phyloP scores from a whole-genome alignment of 495 filamentous ascomycete genomes.

The Hypoxylon crocopeplum region DNA sequence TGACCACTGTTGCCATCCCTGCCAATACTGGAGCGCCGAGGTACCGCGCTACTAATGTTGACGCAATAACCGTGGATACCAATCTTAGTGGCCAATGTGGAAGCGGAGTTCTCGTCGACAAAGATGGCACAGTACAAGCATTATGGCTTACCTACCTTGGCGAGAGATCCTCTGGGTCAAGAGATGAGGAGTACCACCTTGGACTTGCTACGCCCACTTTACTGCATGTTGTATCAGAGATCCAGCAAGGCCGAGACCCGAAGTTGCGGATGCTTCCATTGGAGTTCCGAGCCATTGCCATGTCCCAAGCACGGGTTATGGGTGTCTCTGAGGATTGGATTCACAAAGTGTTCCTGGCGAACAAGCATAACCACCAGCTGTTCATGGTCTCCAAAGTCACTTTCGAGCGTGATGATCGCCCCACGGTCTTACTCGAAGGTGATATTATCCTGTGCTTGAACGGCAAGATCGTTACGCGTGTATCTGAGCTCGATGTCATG shows the following conservation, averaged over 20 bases:
- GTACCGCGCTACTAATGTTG: conserved; percentile 94
- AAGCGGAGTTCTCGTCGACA: conserved; percentile 88
- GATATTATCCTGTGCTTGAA: conserved; percentile 94
- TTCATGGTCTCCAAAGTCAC: conserved; percentile 95
- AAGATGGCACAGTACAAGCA: conserved; percentile 91
- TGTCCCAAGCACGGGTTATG: conserved; percentile 98
- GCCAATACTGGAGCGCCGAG: conserved; percentile 90
- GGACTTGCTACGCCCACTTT: conserved; percentile 89
- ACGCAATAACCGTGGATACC: conserved; percentile 97
- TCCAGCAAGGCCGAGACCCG: conserved; percentile 78
- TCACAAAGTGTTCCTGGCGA: conserved; percentile 80
- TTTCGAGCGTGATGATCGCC: conserved; percentile 69
- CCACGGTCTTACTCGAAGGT: conserved; percentile 79
- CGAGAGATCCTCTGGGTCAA: conserved; percentile 79
- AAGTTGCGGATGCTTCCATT: conserved; percentile 88
- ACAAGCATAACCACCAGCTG: conserved; percentile 89
- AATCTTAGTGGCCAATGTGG: conserved; percentile 88
- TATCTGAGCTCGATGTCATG: conserved; percentile 94
- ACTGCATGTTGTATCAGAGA: conserved; percentile 81
- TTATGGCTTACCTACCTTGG: conserved; percentile 97
- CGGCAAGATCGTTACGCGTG: conserved; percentile 87
- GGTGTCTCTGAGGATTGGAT: conserved; percentile 97
- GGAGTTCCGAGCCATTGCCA: conserved; percentile 93
- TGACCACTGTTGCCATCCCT: conserved; percentile 95
- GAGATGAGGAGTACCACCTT: conserved; percentile 97